Conservation (phyloP, 495 filamentous ascomycete species). For the Daldinia grandis region DNA sequence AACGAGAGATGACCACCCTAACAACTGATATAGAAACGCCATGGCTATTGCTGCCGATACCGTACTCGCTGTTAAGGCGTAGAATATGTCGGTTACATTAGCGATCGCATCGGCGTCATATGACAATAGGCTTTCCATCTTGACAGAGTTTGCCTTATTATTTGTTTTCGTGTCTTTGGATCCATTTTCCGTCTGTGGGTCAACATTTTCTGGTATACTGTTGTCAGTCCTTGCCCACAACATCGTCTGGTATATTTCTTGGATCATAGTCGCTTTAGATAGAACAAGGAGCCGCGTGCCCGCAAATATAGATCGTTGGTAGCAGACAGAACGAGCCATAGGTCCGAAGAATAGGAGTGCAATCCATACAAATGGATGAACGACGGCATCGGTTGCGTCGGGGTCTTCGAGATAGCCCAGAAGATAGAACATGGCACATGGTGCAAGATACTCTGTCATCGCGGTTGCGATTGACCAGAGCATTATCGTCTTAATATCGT, state of each 20-base stretch:
- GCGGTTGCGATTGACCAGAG: not conserved
- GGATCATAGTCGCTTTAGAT: not conserved
- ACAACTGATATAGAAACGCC: not conserved
- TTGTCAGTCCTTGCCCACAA: not conserved
- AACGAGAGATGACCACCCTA: not conserved
- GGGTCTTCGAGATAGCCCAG: conserved; percentile 5
- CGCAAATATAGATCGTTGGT: conserved; percentile 5
- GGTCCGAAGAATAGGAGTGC: conserved; percentile 6
- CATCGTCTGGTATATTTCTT: conserved; percentile 9
- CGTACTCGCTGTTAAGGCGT: not conserved
- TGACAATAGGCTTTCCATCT: conserved; percentile 2
- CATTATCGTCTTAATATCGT: conserved; percentile 3
- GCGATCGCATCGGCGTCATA: conserved; percentile 5
- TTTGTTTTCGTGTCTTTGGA: not conserved
- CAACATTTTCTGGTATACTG: not conserved
- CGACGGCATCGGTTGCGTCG: not conserved
- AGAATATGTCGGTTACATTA: not conserved
- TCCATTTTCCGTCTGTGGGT: not conserved
- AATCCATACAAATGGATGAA: conserved; percentile 2
- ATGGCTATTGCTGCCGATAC: not conserved
- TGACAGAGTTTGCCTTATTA: not conserved
- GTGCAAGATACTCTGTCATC: not conserved
- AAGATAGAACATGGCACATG: not conserved
- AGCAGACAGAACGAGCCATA: not conserved
- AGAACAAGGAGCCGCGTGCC: conserved; percentile 1